Evolutionary conservation across 495 filamentous ascomycete genomes (phyloP).

Genomic region (Friedmanniomyces endolithicus): DNA sequence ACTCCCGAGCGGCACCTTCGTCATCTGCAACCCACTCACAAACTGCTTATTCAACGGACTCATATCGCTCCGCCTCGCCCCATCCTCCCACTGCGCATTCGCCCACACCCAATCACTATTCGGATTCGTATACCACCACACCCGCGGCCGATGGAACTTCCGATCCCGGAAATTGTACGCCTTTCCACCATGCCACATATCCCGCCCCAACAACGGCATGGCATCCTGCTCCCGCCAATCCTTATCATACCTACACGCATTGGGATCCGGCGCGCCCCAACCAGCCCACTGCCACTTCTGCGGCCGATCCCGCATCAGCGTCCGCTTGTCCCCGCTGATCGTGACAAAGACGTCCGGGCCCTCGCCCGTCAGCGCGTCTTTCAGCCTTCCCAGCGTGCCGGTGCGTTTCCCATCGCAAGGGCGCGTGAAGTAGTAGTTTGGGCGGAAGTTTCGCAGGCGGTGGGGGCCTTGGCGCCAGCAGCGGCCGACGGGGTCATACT

Average conservation of each 20-base stretch:
- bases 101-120: slow-evolving; percentile 2
- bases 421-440: slow-evolving; percentile 21
- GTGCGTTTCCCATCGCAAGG: slow-evolving; percentile 28
- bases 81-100: slow-evolving; percentile 8
- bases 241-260: not conserved
- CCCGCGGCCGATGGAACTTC: slow-evolving; percentile 1
- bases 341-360: slow-evolving; percentile 29
- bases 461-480: slow-evolving; percentile 11
- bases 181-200: not conserved
- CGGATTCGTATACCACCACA: not conserved
- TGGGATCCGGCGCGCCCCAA: not conserved
- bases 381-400: slow-evolving; percentile 20
- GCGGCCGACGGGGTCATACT: not conserved
- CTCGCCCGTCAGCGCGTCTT: slow-evolving; percentile 22
- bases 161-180: slow-evolving; percentile 11
- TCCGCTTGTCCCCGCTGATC: slow-evolving; percentile 20
- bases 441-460: not conserved
- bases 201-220: not conserved
- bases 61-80: not conserved
- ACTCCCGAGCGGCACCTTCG: slow-evolving; percentile 2
- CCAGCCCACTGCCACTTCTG: slow-evolving; percentile 9
- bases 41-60: slow-evolving; percentile 1
- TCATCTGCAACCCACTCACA: not conserved
- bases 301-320: slow-evolving; percentile 14
- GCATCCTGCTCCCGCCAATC: slow-evolving; percentile 7